Evolutionary conservation across 371 early-diverging fungal species (phyloP), one percentile per base, ranked within the genome.

Genomic region (Gilbertella persicaria): DNA sequence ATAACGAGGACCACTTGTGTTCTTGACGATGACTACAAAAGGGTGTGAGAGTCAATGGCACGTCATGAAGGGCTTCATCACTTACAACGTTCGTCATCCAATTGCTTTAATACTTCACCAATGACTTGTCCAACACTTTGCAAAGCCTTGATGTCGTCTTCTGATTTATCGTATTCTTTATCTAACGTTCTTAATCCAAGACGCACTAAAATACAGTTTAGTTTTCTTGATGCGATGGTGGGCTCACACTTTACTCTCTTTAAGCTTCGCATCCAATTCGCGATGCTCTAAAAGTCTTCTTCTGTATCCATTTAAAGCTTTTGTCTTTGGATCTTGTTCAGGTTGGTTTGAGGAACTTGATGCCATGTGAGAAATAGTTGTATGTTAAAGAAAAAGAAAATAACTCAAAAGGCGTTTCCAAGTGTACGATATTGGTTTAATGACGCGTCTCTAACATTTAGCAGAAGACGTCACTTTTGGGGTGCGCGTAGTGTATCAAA

Each of bases 61-160:
- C 4, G 13, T 16, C 19, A 5, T 45, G 14, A 21, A 28, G 33
- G 8, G 26, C 14, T 14, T 21, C 4, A 14, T 2, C 13, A 65
- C 83, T 66, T 85, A 93, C 92, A 99, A 71, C 95, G 86, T 52
- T 99, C 99, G 48, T 94, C 96, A 69, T 95, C 95, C 62, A 99
- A 76, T 73, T 98, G 96, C 73, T 99, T 99, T 52, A 99, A 77
- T 13, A 99, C 97, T 73, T 99, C 99, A 42, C 98, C 99, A 63
- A 99, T 95, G 54, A 98, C 99, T 73, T 99, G 99, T 6, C 99
- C 99, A 24, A 99, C 97, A 66, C 94, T 93, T 76, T 99, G 99
- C 43, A 99, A 67, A 1, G 99, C 97, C 70, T 99, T 97, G 54
- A 99, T 88, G 69, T 99, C 99, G 55, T 95, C 92, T 72, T 99